Percentiles rank a stretch among this genome's conserved stretches.
These are phyloP conservation scores for Nicotiana benthamiana DNA, from an alignment of 257 asterid genomes.

Conservation along the genomic window DNA sequence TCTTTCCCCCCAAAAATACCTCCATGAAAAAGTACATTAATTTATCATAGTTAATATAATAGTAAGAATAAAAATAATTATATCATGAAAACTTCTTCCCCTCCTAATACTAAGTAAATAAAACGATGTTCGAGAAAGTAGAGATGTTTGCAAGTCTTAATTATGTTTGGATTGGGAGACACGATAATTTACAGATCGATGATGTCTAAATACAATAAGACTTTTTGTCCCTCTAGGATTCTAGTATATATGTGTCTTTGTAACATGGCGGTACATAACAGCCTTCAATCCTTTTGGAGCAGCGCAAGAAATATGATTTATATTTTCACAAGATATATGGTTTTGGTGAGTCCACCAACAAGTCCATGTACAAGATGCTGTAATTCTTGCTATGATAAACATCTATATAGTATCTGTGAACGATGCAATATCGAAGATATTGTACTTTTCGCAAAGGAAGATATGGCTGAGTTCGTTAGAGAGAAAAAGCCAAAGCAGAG, in stretches of 20 bases:
- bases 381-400: not conserved
- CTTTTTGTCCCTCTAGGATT: not conserved
- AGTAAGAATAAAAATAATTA: not conserved
- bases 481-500: conserved; percentile 4
- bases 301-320: not conserved
- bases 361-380: not conserved
- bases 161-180: not conserved
- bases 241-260: not conserved
- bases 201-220: not conserved
- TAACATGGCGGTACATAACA: not conserved
- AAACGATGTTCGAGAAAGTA: not conserved
- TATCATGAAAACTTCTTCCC: not conserved
- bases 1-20: too few species aligned
- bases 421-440: not conserved
- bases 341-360: not conserved
- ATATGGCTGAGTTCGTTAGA: not conserved
- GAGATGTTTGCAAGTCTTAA: not conserved
- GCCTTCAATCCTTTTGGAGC: not conserved
- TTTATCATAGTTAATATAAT: too few species aligned
- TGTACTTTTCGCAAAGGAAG: not conserved
- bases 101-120: not conserved
- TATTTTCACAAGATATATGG: not conserved
- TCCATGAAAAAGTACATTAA: too few species aligned
- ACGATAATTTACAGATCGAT: not conserved
- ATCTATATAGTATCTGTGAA: not conserved